These are phyloP conservation scores for Moelleriella libera DNA, from an alignment of 2,329 filamentous ascomycete species.

Conservation along the genomic window DNA sequence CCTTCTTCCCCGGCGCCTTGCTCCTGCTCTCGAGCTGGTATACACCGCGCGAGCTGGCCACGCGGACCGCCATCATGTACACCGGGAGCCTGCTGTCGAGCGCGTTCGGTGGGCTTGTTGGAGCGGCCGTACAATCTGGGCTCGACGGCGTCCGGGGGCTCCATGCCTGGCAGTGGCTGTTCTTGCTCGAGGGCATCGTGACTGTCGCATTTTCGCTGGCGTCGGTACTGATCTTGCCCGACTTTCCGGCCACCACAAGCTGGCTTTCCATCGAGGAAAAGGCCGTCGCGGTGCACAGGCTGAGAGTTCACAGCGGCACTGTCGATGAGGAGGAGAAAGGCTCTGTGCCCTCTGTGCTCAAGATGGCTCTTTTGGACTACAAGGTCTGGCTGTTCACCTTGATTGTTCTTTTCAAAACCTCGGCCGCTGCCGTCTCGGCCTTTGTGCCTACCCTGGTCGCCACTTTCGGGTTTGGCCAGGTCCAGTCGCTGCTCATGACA, in stretches of 20 bases:
- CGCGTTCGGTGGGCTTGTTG: slow-evolving; percentile 28
- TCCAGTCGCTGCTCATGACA: slow-evolving; percentile 40
- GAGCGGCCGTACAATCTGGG: slow-evolving; percentile 22
- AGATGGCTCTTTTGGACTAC: slow-evolving; percentile 14
- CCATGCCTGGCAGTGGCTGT: slow-evolving; percentile 18
- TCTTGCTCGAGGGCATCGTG: slow-evolving; percentile 15
- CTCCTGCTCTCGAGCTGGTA: slow-evolving; percentile 38
- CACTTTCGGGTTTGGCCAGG: slow-evolving; percentile 22
- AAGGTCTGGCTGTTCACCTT: slow-evolving; percentile 5
- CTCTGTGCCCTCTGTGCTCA: slow-evolving; percentile 10
- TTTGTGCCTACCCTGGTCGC: slow-evolving; percentile 5
- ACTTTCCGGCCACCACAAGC: slow-evolving; percentile 25
- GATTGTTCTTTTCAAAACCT: slow-evolving; percentile 6
- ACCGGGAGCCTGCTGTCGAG: slow-evolving; percentile 21
- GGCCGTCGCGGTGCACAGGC: slow-evolving; percentile 4
- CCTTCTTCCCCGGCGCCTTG: slow-evolving; percentile 19
- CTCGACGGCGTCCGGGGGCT: slow-evolving; percentile 13
- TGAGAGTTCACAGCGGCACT: slow-evolving; percentile 3
- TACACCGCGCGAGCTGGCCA: slow-evolving; percentile 31
- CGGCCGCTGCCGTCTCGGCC: slow-evolving; percentile 4
- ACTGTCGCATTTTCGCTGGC: slow-evolving; percentile 13
- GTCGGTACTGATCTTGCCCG: slow-evolving; percentile 10
- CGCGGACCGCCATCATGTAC: slow-evolving; percentile 29
- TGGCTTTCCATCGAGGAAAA: slow-evolving; percentile 16
- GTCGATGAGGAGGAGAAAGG: slow-evolving; percentile 8